These are phyloP conservation scores for Hypoxylon sp. DNA, from an alignment of 2,329 filamentous ascomycete genomes.

Conservation along the genomic window DNA sequence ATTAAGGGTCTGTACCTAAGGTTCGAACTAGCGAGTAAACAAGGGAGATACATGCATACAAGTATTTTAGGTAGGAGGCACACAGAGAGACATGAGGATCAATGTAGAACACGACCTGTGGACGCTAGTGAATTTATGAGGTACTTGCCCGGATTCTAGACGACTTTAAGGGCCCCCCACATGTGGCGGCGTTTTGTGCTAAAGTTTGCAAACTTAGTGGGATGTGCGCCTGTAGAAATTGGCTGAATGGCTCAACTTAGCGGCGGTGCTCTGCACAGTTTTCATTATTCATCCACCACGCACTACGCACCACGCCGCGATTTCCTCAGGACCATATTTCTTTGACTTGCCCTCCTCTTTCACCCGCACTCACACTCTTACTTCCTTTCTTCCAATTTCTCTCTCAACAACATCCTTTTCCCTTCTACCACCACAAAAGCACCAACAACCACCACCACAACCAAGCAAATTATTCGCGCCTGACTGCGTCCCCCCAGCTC, in stretches of 20 bases:
- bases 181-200: constrained; percentile 28
- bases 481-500: constrained; percentile 14
- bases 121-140: background rate
- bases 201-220: constrained; percentile 36
- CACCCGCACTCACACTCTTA: constrained; percentile 24
- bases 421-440: constrained; percentile 24
- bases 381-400: constrained; percentile 20
- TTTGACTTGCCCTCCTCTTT: constrained; percentile 43
- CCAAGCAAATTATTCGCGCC: constrained; percentile 17
- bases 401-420: constrained; percentile 30
- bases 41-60: no score
- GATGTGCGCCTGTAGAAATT: constrained; percentile 30
- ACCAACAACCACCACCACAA: constrained; percentile 30
- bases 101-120: no score
- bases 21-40: no score
- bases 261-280: constrained; percentile 32
- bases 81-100: no score
- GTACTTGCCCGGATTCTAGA: constrained; percentile 11
- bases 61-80: no score
- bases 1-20: no score
- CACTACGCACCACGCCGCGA: constrained; percentile 22
- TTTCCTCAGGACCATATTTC: constrained; percentile 31
- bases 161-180: constrained; percentile 23
- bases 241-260: constrained; percentile 8
- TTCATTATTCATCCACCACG: constrained; percentile 37